Conservation (phyloP, 306 rosid species). For the Corylus avellana region DNA sequence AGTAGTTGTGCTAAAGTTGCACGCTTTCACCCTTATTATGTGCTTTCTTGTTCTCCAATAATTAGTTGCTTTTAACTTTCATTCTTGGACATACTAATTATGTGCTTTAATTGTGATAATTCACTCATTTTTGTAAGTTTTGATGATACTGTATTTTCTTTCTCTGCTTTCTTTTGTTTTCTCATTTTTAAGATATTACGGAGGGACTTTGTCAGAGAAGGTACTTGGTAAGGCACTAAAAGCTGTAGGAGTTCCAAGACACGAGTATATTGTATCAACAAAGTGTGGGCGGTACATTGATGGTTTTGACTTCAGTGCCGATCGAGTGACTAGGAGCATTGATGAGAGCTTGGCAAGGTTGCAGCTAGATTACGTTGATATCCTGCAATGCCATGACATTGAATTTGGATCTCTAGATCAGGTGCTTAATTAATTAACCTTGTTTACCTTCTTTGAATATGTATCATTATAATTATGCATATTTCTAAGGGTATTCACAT, state of each 20-base stretch:
- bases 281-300: slow-evolving; percentile 86
- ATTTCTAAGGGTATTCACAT: neutral
- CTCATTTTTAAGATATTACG: slow-evolving; percentile 58
- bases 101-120: slow-evolving; percentile 1
- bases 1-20: neutral
- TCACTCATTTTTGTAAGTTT: neutral
- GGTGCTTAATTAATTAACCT: slow-evolving; percentile 34
- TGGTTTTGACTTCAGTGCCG: slow-evolving; percentile 89
- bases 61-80: neutral
- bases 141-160: neutral
- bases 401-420: slow-evolving; percentile 85
- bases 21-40: neutral
- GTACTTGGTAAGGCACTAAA: slow-evolving; percentile 77
- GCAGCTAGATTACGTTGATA: slow-evolving; percentile 87
- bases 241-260: slow-evolving; percentile 70
- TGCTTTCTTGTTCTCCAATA: neutral
- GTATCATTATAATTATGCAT: neutral
- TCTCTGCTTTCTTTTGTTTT: neutral
- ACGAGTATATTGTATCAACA: slow-evolving; percentile 75
- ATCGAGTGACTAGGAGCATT: slow-evolving; percentile 75
- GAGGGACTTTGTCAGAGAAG: slow-evolving; percentile 81
- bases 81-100: neutral
- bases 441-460: neutral
- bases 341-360: slow-evolving; percentile 91
- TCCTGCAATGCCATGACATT: slow-evolving; percentile 91